A percentile compares a stretch with the other conserved stretches of the same genome.
These are phyloP conservation scores for Dictyophora rubrovolvata DNA, from an alignment of 768 basidiomycete species.

Conservation along the genomic window DNA sequence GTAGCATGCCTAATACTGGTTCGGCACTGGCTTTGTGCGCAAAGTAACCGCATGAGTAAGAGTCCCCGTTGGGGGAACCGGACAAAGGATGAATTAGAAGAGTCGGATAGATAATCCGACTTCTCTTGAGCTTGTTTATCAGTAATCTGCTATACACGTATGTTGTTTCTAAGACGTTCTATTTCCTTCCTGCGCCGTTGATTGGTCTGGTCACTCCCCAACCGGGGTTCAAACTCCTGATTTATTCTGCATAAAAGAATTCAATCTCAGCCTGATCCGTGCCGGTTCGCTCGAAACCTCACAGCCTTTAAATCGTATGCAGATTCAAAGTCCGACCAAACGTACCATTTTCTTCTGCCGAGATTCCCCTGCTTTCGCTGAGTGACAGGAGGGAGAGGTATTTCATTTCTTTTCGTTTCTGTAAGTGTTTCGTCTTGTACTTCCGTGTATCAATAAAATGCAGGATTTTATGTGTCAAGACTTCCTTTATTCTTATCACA, in stretches of 20 bases:
- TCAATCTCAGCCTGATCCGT: too few species aligned
- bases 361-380: not conserved
- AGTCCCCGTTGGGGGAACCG: constrained; percentile 45
- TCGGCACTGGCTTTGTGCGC: constrained; percentile 44
- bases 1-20: constrained; percentile 45
- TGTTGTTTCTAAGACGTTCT: too few species aligned
- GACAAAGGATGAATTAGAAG: constrained; percentile 1
- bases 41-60: constrained; percentile 30
- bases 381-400: not conserved
- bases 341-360: not conserved
- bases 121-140: not conserved
- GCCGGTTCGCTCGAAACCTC: too few species aligned
- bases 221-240: too few species aligned
- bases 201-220: too few species aligned
- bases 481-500: not conserved
- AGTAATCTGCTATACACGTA: too few species aligned
- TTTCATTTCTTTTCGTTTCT: not conserved
- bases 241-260: too few species aligned
- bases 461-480: not conserved
- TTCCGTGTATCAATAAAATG: not conserved
- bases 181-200: too few species aligned
- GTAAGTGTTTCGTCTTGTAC: not conserved
- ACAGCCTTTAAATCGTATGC: too few species aligned
- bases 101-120: not conserved
- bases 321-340: not conserved